Conservation (phyloP, 2,329 filamentous ascomycete genomes). For the Fusarium vanettenii region DNA sequence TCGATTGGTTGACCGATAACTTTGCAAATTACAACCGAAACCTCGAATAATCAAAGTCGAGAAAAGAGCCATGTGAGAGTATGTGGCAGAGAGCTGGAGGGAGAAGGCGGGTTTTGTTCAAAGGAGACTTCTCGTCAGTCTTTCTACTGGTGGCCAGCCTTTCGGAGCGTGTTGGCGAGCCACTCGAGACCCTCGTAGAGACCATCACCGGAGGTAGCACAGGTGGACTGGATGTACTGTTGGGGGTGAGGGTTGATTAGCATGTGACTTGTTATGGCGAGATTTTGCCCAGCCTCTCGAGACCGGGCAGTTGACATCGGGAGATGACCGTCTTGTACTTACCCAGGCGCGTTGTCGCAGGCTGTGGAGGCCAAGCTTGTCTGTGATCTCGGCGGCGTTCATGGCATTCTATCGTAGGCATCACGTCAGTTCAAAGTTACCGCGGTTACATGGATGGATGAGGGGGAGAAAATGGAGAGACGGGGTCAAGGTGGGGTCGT, state of each 20-base stretch:
- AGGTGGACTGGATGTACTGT: slow-evolving; percentile 99
- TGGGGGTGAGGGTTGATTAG: slow-evolving; percentile 37
- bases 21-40: slow-evolving; percentile 70
- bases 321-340: slow-evolving; percentile 59
- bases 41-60: slow-evolving; percentile 52
- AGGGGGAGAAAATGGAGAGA: slow-evolving; percentile 13
- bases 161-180: slow-evolving; percentile 86
- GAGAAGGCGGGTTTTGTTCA: slow-evolving; percentile 49
- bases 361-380: slow-evolving; percentile 99
- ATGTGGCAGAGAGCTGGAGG: slow-evolving; percentile 55
- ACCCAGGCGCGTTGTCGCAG: slow-evolving; percentile 99
- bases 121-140: slow-evolving; percentile 47
- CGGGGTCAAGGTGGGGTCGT: slow-evolving; percentile 30
- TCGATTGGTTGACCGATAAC: slow-evolving; percentile 67
- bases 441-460: slow-evolving; percentile 2
- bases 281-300: not conserved
- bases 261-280: slow-evolving; percentile 14
- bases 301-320: not conserved
- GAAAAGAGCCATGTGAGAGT: slow-evolving; percentile 54
- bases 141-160: slow-evolving; percentile 74
- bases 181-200: slow-evolving; percentile 99
- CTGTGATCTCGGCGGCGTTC: slow-evolving; percentile 99
- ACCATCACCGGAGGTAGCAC: slow-evolving; percentile 98
- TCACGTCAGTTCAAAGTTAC: slow-evolving; percentile 30
- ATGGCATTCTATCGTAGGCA: slow-evolving; percentile 84